Evolutionary conservation across 148 eudicot species (phyloP), one percentile per base, ranked within the genome.

Genomic region (Fagopyrum homotropicum): DNA sequence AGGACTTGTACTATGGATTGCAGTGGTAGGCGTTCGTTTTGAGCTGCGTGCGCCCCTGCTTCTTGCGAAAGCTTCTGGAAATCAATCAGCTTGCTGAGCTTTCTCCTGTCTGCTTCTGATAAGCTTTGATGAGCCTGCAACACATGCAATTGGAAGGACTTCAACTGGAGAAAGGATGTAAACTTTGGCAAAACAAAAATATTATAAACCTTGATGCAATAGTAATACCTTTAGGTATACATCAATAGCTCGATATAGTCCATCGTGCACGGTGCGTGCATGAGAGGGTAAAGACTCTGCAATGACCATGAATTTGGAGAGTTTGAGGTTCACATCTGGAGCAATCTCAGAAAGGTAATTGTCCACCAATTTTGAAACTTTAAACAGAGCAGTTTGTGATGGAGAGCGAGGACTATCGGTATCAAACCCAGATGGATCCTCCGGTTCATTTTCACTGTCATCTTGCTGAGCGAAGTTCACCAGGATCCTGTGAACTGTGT

Each of bases 1-100:
- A 95, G 97, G 50, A 95, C 98, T 79, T 95, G 98, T 55, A 95
- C 96, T 26, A 92, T 89, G 43, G 98, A 89, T 75, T 95, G 98
- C 14, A 95, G 85, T 5, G 98, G 97, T 57, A 95, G 93, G 72
- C 98, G 92, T 78, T 95, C 98, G 56, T 95, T 95, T 76, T 92
- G 97, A 47, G 98, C 98, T 68, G 98, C 97, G 29, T 92, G 97
- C 12, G 96, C 88, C 7, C 97, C 98, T 5, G 96, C 90, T 83
- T 94, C 98, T 75, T 86, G 95, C 75, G 98, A 87, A 9, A 93
- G 95, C 82, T 91, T 93, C 57, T 89, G 96, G 79, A 91, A 91
- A 78, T 94, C 97, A 7, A 94, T 84, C 79, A 94, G 49, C 80
- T 91, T 90, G 87, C 97, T 87, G 45, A 94, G 89, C 78, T 78